phyloP scores from a whole-genome alignment of 116 monocot species.

The Phalaenopsis hybrid region DNA sequence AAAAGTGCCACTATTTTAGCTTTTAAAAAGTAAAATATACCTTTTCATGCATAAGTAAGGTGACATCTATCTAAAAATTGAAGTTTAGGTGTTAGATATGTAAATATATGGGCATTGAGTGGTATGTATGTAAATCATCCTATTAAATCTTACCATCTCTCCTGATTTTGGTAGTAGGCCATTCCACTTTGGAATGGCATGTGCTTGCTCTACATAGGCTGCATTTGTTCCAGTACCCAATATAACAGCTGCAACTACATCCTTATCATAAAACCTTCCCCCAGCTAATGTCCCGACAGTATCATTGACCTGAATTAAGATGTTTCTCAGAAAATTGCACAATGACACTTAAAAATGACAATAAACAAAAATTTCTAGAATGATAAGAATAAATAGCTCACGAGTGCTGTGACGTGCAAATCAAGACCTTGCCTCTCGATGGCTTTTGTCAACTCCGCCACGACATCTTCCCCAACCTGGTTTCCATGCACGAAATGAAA shows the following conservation, averaged over 20 bases:
- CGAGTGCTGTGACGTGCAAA: conserved; percentile 59
- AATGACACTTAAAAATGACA: neutral
- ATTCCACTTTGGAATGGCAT: conserved; percentile 80
- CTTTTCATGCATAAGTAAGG: too few relatives aligned
- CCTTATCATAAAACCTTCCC: conserved; percentile 55
- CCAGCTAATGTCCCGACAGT: conserved; percentile 75
- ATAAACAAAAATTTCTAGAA: neutral
- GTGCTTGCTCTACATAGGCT: conserved; percentile 65
- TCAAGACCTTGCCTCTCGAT: conserved; percentile 68
- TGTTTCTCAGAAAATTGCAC: neutral
- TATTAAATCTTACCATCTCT: conserved; percentile 44
- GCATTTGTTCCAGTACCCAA: conserved; percentile 83
- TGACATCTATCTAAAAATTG: too few relatives aligned
- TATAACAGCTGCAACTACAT: conserved; percentile 67
- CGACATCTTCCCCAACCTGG: conserved; percentile 73
- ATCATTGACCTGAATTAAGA: conserved; percentile 53
- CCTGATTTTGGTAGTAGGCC: conserved; percentile 65
- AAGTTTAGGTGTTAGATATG: too few relatives aligned
- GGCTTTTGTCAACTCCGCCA: conserved; percentile 53
- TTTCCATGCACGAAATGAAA: neutral
- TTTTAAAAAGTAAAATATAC: too few relatives aligned
- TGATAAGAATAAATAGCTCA: conserved; percentile 11
- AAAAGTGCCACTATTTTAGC: too few relatives aligned
- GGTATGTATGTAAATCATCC: too few relatives aligned
- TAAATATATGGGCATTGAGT: too few relatives aligned